Evolutionary conservation across 2,329 filamentous ascomycete genomes (phyloP), one percentile per base, ranked within the genome.

Genomic region (Leptoxyphium fumago): DNA sequence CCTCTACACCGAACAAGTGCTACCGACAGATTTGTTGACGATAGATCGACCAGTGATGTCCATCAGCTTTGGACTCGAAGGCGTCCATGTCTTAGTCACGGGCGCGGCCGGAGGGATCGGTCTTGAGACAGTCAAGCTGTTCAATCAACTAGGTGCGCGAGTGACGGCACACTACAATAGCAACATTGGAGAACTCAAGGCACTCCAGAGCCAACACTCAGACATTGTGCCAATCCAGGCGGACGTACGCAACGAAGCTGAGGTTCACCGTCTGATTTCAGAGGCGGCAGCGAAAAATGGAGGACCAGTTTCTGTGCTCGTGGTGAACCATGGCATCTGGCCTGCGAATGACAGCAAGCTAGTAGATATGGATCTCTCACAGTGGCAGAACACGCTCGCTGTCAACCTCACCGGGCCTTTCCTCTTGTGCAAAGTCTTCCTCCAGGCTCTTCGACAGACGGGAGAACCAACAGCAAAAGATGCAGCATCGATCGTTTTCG

Each of bases 131-230:
- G 56, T 60, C 4, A 54, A 48, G 15, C 46, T 38, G 7, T 48
- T 64, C 29, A 53, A 58, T 36, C 42, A 50, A 28, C 50, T 56
- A 5, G 62, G 62, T 45, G 61, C 64, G 41, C 55, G 61, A 21
- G 60, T 65, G n/a, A 64, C 62, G 18, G 59, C 64, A 3, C 52
- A 66, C 34, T 64, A 65, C 53, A 61, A 55, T 46, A 41, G 45
- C 29, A 56, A 62, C 42, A 43, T 53, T 38, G 52, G 54, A 10
- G 63, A 64, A 43, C 58, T 66, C 6, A 42, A 51, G 21, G 49
- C 52, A 2, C 38, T 57, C n/a, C 17, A 52, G 10, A 13, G 9
- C 3, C 44, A 26, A n/a, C 13, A 18, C 41, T 15, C 15, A 21
- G 47, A 47, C 29, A 43, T 57, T 14, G 48, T 53, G 2, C n/a